Evolutionary conservation across 1,284 basidiomycete genomes (phyloP).

Genomic region (Ganoderma meredithae): DNA sequence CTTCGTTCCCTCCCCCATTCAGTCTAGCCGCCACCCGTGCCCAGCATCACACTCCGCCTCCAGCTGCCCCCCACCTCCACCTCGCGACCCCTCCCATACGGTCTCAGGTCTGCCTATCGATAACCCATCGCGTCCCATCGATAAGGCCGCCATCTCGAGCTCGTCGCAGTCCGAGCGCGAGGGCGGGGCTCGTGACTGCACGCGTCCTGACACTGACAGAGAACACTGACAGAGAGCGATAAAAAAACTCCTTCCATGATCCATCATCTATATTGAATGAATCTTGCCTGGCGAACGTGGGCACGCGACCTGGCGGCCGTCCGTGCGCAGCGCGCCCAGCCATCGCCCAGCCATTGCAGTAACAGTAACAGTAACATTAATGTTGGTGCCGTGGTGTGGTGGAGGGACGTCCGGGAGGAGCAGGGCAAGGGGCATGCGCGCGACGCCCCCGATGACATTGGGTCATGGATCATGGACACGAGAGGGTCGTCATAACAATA

Average conservation of each 20-base stretch:
- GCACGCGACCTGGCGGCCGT: neutral
- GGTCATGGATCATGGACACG: neutral
- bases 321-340: neutral
- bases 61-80: neutral
- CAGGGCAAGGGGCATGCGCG: slow-evolving; percentile 13
- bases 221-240: neutral
- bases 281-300: neutral
- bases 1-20: slow-evolving; percentile 2
- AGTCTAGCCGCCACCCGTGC: slow-evolving; percentile 3
- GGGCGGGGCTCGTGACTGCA: no score
- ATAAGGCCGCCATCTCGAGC: slow-evolving; percentile 13
- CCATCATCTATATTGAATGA: neutral
- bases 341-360: no score
- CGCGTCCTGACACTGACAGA: neutral
- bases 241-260: neutral
- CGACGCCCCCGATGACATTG: neutral
- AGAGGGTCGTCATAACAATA: slow-evolving; percentile 24
- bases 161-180: neutral
- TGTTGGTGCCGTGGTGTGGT: no score
- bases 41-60: slow-evolving; percentile 4
- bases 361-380: no score
- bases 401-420: neutral
- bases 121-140: slow-evolving; percentile 19
- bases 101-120: neutral
- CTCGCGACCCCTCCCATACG: neutral